Evolutionary conservation across 2,329 filamentous ascomycete species (phyloP).

Genomic region (Monosporascus cannonballus): DNA sequence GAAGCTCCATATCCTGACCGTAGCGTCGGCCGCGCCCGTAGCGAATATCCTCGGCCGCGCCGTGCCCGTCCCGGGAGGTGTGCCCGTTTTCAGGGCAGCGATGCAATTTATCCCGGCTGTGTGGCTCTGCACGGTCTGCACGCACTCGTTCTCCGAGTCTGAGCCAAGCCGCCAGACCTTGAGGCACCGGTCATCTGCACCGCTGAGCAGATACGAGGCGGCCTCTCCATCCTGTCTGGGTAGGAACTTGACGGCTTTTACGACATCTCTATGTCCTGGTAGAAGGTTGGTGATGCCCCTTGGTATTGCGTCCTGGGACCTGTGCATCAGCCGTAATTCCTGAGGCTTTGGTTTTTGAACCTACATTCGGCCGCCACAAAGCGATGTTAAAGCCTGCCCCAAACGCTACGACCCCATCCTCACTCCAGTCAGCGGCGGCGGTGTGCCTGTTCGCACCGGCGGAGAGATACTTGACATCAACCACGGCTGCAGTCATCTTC

Average conservation of each 20-base stretch:
- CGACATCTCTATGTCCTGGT: slow-evolving; percentile 68
- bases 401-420: slow-evolving; percentile 70
- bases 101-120: slow-evolving; percentile 70
- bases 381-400: slow-evolving; percentile 86
- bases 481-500: slow-evolving; percentile 15
- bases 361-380: slow-evolving; percentile 75
- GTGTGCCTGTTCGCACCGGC: slow-evolving; percentile 88
- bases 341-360: slow-evolving; percentile 22
- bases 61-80: slow-evolving; percentile 1
- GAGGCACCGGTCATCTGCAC: slow-evolving; percentile 73
- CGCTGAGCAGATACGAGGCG: slow-evolving; percentile 62
- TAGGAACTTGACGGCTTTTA: slow-evolving; percentile 81
- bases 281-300: slow-evolving; percentile 63
- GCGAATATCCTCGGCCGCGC: slow-evolving; percentile 44
- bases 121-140: slow-evolving; percentile 60
- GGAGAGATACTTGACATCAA: slow-evolving; percentile 53
- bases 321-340: slow-evolving; percentile 3
- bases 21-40: slow-evolving; percentile 77
- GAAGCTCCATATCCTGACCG: slow-evolving; percentile 64
- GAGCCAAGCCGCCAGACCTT: slow-evolving; percentile 56
- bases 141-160: slow-evolving; percentile 15
- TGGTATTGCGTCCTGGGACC: slow-evolving; percentile 24
- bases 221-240: slow-evolving; percentile 39
- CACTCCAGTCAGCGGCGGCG: slow-evolving; percentile 83
- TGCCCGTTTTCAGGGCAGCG: slow-evolving; percentile 32